phyloP scores from a whole-genome alignment of 2,329 filamentous ascomycete genomes.

The Monosporascus sp. region DNA sequence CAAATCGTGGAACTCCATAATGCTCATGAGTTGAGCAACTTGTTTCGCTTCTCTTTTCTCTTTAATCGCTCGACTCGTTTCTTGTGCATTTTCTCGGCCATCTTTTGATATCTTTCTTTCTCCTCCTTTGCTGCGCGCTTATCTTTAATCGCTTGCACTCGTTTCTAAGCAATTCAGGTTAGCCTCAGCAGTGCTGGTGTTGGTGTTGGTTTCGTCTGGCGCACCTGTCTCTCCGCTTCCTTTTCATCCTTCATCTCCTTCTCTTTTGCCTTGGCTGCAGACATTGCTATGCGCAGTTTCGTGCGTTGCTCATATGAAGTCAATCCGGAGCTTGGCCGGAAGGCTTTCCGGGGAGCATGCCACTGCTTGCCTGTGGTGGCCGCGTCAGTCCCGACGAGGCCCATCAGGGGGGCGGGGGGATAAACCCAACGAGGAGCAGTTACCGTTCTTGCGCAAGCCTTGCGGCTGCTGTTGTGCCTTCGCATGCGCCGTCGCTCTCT shows the following conservation, averaged over 20 bases:
- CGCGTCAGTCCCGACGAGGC: conserved; percentile 3
- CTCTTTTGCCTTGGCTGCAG: conserved; percentile 85
- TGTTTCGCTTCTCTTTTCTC: conserved; percentile 95
- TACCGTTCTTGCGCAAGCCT: conserved; percentile 84
- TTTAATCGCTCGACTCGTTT: conserved; percentile 91
- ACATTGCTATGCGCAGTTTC: conserved; percentile 62
- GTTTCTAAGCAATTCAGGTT: conserved; percentile 46
- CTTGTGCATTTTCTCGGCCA: conserved; percentile 97
- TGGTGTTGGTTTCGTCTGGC: conserved; percentile 1
- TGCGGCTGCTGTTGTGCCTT: conserved; percentile 33
- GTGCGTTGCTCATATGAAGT: conserved; percentile 74
- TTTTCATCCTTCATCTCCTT: conserved; percentile 96
- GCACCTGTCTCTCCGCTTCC: conserved; percentile 77
- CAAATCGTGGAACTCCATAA: not conserved
- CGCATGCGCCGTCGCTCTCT: conserved; percentile 29
- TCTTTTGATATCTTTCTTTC: conserved; percentile 84
- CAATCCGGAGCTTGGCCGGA: conserved; percentile 74
- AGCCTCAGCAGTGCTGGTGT: not conserved
- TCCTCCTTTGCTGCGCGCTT: conserved; percentile 86
- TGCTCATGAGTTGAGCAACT: conserved; percentile 62
- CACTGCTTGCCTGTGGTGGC: conserved; percentile 77
- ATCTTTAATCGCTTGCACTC: conserved; percentile 75
- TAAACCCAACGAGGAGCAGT: conserved; percentile 12
- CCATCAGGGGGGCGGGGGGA: not conserved
- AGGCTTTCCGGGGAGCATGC: conserved; percentile 77